These are phyloP conservation scores for Tetracladium maxilliforme DNA, from an alignment of 2,329 filamentous ascomycete genomes.

Conservation along the genomic window DNA sequence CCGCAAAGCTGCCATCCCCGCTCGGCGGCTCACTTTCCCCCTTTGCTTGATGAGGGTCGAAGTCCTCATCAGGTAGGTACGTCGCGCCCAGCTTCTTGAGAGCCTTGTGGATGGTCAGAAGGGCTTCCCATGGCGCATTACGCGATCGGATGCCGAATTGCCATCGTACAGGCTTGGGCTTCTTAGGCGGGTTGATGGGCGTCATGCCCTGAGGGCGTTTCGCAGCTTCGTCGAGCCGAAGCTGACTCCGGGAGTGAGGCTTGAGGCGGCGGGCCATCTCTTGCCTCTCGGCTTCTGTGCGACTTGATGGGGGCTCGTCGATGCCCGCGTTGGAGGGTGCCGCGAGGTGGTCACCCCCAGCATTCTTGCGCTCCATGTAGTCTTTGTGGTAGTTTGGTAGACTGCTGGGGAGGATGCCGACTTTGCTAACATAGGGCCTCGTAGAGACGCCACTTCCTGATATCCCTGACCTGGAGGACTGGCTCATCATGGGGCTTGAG, in stretches of 20 bases:
- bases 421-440: conserved; percentile 60
- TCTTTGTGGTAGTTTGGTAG: conserved; percentile 82
- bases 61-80: conserved; percentile 60
- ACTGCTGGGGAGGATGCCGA: conserved; percentile 83
- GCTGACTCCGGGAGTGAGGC: conserved; percentile 62
- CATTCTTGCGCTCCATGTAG: conserved; percentile 62
- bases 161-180: conserved; percentile 76
- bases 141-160: conserved; percentile 94
- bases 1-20: conserved; percentile 15
- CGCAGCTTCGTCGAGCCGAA: conserved; percentile 50
- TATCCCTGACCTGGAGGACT: conserved; percentile 37
- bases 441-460: conserved; percentile 26
- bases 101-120: conserved; percentile 90
- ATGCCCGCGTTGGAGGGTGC: conserved; percentile 27
- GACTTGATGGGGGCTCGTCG: conserved; percentile 12
- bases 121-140: conserved; percentile 86
- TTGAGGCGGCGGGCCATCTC: conserved; percentile 71
- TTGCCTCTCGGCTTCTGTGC: conserved; percentile 60
- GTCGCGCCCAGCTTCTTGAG: conserved; percentile 76
- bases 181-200: conserved; percentile 49
- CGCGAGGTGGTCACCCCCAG: conserved; percentile 33
- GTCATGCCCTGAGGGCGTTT: conserved; percentile 48
- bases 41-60: conserved; percentile 19
- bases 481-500: conserved; percentile 35
- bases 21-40: conserved; percentile 26